A percentile compares a stretch with the other conserved stretches of the same genome.
Conservation (phyloP, 768 basidiomycete genomes). For the Cystobasidium ongulense region DNA sequence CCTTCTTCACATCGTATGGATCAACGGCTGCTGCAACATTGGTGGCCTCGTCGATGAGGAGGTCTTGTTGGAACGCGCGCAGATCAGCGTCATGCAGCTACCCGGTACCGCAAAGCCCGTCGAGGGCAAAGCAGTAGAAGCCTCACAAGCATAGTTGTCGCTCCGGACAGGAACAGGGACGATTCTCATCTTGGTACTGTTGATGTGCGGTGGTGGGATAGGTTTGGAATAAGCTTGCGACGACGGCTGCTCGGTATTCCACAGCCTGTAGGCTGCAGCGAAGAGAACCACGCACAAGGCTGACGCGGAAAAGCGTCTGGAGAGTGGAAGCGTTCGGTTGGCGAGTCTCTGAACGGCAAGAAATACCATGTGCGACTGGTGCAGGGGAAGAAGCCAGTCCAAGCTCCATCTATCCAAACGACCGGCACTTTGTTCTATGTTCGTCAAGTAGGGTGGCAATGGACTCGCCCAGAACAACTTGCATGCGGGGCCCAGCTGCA, state of each 20-base stretch:
- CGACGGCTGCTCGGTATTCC: background rate
- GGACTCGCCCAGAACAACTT: too few species aligned
- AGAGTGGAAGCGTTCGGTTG: background rate
- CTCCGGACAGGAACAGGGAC: conserved; percentile 67
- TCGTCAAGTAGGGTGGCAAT: too few species aligned
- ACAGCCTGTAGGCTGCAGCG: background rate
- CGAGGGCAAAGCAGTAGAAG: background rate
- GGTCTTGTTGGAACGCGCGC: conserved; percentile 47
- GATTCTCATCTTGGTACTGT: conserved; percentile 56
- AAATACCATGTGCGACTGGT: background rate
- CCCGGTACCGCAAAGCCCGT: background rate
- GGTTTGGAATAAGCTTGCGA: background rate
- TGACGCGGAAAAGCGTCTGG: background rate
- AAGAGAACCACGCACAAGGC: conserved; percentile 23
- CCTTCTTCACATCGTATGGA: conserved; percentile 54
- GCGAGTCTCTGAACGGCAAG: background rate
- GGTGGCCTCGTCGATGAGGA: conserved; percentile 62
- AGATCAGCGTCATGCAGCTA: background rate
- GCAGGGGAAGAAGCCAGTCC: background rate
- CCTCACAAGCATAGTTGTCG: conserved; percentile 53
- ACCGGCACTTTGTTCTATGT: too few species aligned
- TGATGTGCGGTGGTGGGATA: background rate
- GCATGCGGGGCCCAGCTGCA: too few species aligned
- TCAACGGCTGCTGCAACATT: conserved; percentile 68
- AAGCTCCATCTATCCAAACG: too few species aligned